These are phyloP conservation scores for Aureobasidium sp. DNA, from an alignment of 2,329 filamentous ascomycete genomes.

Conservation along the genomic window DNA sequence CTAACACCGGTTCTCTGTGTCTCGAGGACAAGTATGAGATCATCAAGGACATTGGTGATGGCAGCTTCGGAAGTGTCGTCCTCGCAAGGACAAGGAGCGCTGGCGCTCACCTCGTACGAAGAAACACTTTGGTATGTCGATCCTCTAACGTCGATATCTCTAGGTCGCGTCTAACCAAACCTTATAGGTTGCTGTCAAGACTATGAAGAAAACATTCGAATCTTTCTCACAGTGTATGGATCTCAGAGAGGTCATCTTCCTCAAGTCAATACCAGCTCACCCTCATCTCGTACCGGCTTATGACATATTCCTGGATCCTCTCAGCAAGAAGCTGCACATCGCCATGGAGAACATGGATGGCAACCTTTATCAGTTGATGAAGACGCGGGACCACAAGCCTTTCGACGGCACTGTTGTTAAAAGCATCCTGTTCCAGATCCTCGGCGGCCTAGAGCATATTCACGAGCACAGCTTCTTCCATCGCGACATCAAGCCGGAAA, in stretches of 20 bases:
- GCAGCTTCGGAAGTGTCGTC: constrained; percentile 94
- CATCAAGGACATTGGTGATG: constrained; percentile 96
- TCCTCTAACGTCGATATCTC: constrained; percentile 16
- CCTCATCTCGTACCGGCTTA: constrained; percentile 92
- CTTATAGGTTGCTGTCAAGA: constrained; percentile 89
- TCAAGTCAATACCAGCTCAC: constrained; percentile 80
- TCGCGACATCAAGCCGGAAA: constrained; percentile 98
- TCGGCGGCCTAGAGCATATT: constrained; percentile 93
- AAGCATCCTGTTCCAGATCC: constrained; percentile 95
- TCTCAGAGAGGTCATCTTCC: constrained; percentile 92
- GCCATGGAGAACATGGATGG: constrained; percentile 99
- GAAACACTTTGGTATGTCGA: constrained; percentile 79
- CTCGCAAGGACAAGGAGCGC: constrained; percentile 86
- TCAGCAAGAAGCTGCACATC: constrained; percentile 94
- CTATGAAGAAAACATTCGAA: constrained; percentile 99
- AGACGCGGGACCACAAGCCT: constrained; percentile 89
- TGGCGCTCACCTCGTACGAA: constrained; percentile 77
- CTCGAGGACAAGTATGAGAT: constrained; percentile 96
- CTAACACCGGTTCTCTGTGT: constrained; percentile 43
- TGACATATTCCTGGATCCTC: constrained; percentile 96
- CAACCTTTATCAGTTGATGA: constrained; percentile 98
- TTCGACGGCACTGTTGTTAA: constrained; percentile 89
- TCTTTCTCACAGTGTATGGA: constrained; percentile 86
- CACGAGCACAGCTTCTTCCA: constrained; percentile 97
- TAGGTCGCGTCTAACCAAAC: constrained; percentile 19